phyloP scores from a whole-genome alignment of 208 protist species.

The Trypanosoma rangeli region DNA sequence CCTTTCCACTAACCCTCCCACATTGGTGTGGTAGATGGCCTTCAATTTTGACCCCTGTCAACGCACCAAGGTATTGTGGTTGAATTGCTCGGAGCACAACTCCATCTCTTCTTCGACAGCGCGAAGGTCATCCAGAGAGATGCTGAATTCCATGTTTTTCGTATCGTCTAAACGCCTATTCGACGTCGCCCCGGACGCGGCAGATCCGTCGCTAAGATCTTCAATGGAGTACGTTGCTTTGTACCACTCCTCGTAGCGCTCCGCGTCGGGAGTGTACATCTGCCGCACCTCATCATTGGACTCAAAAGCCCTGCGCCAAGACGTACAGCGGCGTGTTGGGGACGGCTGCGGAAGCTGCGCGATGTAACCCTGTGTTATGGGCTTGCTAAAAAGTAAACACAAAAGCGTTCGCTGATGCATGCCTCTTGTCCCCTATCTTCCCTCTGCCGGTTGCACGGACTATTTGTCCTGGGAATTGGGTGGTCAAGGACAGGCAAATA shows the following conservation, averaged over 20 bases:
- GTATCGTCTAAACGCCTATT: slow-evolving; percentile 57
- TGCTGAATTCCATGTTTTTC: slow-evolving; percentile 35
- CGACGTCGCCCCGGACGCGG: slow-evolving; percentile 62
- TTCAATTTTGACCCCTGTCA: slow-evolving; percentile 18
- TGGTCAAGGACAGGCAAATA: too few species aligned
- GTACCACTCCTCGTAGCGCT: slow-evolving; percentile 82
- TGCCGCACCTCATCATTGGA: slow-evolving; percentile 61
- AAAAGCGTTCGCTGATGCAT: slow-evolving; percentile 15
- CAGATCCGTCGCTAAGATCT: slow-evolving; percentile 61
- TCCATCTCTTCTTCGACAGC: slow-evolving; percentile 53
- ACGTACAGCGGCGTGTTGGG: slow-evolving; percentile 29
- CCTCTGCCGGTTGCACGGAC: slow-evolving; percentile 1
- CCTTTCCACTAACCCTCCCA: neutral
- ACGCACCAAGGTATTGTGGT: slow-evolving; percentile 50
- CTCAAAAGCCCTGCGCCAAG: slow-evolving; percentile 59
- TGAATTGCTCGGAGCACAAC: slow-evolving; percentile 61
- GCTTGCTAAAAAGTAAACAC: slow-evolving; percentile 67
- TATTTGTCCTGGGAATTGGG: too few species aligned
- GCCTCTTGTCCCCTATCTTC: slow-evolving; percentile 3
- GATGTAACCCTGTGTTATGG: slow-evolving; percentile 76
- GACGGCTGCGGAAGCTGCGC: slow-evolving; percentile 49
- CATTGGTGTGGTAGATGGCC: neutral
- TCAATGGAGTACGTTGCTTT: slow-evolving; percentile 67
- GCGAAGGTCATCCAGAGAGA: slow-evolving; percentile 41
- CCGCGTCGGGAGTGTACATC: slow-evolving; percentile 51